phyloP scores from a whole-genome alignment of 1,284 basidiomycete species.

The Boletus semigastroideus region DNA sequence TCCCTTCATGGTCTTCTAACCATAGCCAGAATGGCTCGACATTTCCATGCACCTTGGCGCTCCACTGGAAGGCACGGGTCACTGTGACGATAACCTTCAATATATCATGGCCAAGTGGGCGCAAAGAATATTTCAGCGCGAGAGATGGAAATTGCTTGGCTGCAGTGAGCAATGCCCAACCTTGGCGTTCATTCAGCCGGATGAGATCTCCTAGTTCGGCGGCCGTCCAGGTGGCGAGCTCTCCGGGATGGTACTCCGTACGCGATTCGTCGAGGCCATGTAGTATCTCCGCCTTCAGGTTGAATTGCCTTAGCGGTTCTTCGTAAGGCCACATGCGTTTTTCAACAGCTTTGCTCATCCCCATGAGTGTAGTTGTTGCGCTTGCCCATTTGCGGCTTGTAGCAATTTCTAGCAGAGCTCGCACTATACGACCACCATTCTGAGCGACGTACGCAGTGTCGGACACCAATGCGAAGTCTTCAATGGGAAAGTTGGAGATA shows the following conservation, averaged over 20 bases:
- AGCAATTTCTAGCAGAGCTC: slow-evolving; percentile 92
- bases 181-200: slow-evolving; percentile 87
- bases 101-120: slow-evolving; percentile 83
- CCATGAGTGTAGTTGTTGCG: slow-evolving; percentile 79
- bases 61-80: slow-evolving; percentile 83
- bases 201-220: slow-evolving; percentile 81
- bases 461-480: slow-evolving; percentile 97
- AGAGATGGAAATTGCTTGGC: slow-evolving; percentile 87
- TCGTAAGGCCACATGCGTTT: slow-evolving; percentile 95
- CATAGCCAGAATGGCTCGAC: slow-evolving; percentile 94
- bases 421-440: slow-evolving; percentile 92
- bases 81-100: slow-evolving; percentile 76
- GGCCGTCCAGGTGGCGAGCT: slow-evolving; percentile 76
- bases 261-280: slow-evolving; percentile 82
- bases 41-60: slow-evolving; percentile 69
- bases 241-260: slow-evolving; percentile 78
- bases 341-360: slow-evolving; percentile 92
- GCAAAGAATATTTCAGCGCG: slow-evolving; percentile 66
- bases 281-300: slow-evolving; percentile 77
- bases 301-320: slow-evolving; percentile 85
- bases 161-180: slow-evolving; percentile 74
- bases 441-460: slow-evolving; percentile 93
- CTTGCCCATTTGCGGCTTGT: slow-evolving; percentile 91
- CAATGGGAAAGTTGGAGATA: slow-evolving; percentile 79
- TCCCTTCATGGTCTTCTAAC: slow-evolving; percentile 85